These are phyloP conservation scores for Flaveria sonorensis DNA, from an alignment of 129 eudicot genomes.

Conservation along the genomic window DNA sequence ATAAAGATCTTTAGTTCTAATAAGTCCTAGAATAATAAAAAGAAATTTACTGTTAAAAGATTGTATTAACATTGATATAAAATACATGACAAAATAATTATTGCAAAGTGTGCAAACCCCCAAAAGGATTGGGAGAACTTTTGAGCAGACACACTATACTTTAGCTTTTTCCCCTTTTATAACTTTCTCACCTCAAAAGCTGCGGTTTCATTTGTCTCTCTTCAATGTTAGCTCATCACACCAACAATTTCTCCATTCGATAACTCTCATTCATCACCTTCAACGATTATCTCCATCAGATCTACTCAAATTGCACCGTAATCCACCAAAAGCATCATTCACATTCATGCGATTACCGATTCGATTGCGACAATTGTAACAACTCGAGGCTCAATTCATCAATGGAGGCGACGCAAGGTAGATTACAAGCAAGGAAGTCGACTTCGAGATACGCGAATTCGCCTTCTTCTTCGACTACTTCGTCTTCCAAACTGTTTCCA, in stretches of 20 bases:
- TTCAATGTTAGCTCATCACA: conserved; percentile 33
- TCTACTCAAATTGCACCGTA: conserved; percentile 11
- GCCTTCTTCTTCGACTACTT: conserved; percentile 71
- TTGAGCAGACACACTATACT: not conserved
- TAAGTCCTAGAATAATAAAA: too few relatives aligned
- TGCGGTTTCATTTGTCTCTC: conserved; percentile 26
- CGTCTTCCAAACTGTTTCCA: conserved; percentile 67
- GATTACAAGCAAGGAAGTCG: conserved; percentile 42
- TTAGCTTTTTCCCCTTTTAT: conserved; percentile 12
- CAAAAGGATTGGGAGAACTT: not conserved
- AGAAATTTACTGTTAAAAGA: too few relatives aligned
- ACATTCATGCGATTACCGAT: conserved; percentile 13
- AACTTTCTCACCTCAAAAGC: conserved; percentile 24
- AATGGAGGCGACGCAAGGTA: conserved; percentile 52
- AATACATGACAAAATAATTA: not conserved
- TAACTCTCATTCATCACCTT: conserved; percentile 12
- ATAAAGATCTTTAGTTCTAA: too few relatives aligned
- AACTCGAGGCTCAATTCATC: conserved; percentile 16
- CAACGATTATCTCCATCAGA: conserved; percentile 15
- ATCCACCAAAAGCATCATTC: not conserved
- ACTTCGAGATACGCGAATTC: conserved; percentile 47
- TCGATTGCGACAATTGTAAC: not conserved
- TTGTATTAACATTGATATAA: too few relatives aligned
- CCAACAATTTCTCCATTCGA: conserved; percentile 1
- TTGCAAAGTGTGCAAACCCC: not conserved